A percentile compares a stretch with the other conserved stretches of the same genome.
Conservation (phyloP, 2,329 filamentous ascomycete species). For the Aspergillus texensis region DNA sequence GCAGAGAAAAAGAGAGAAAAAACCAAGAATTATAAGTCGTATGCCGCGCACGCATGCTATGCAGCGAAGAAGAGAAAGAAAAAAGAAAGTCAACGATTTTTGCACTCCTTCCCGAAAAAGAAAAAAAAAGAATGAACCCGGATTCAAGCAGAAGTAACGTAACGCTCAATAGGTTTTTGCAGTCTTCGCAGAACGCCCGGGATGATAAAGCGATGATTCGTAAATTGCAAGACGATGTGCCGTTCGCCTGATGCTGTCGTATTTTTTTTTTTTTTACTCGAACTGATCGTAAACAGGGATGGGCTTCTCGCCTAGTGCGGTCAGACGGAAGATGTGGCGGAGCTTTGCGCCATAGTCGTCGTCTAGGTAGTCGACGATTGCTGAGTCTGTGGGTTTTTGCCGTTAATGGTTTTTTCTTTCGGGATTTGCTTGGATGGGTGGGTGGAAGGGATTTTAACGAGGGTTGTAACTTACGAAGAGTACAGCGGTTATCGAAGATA, state of each 20-base stretch:
- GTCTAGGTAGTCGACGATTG: slow-evolving; percentile 53
- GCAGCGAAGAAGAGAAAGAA: not conserved
- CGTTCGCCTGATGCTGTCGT: too few relatives aligned
- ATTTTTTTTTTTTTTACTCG: slow-evolving; percentile 19
- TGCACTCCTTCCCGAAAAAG: slow-evolving; percentile 1
- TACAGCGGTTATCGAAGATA: slow-evolving; percentile 53
- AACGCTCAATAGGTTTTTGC: slow-evolving; percentile 1
- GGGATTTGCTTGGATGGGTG: not conserved
- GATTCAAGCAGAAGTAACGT: not conserved
- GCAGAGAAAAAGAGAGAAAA: not conserved
- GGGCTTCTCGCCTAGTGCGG: slow-evolving; percentile 53
- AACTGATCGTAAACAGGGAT: slow-evolving; percentile 47
- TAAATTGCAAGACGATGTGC: not conserved
- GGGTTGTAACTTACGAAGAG: slow-evolving; percentile 43
- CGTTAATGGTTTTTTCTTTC: slow-evolving; percentile 14
- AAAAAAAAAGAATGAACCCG: not conserved
- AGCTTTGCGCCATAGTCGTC: slow-evolving; percentile 50
- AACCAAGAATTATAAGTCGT: not conserved
- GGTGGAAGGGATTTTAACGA: not conserved
- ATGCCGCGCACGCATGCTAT: not conserved
- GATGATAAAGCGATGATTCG: not conserved
- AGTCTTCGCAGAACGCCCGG: not conserved
- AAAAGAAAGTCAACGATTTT: not conserved
- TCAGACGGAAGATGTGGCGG: slow-evolving; percentile 55
- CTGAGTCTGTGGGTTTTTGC: slow-evolving; percentile 43